These are phyloP conservation scores for Heritiera littoralis DNA, from an alignment of 345 rosid genomes.

Conservation along the genomic window DNA sequence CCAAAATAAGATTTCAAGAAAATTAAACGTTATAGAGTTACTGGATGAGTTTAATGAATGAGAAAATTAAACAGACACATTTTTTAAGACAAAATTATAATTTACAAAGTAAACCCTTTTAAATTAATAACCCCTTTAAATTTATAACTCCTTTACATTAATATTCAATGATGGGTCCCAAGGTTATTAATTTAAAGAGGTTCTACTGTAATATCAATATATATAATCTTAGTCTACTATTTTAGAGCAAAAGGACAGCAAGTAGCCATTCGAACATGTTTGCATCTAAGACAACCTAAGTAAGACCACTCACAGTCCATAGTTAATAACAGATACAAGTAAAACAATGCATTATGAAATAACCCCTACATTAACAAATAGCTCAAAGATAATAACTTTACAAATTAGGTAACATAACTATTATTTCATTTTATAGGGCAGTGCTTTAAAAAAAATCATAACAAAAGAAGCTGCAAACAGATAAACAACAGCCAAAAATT, in stretches of 20 bases:
- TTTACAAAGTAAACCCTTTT: no score
- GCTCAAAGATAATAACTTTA: not conserved
- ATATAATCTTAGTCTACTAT: not conserved
- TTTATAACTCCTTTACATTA: no score
- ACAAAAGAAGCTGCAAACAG: not conserved
- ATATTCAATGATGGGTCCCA: no score
- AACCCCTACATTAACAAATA: not conserved
- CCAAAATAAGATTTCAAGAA: no score
- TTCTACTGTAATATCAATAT: not conserved
- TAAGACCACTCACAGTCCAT: not conserved
- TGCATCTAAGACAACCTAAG: not conserved
- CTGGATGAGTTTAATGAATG: no score
- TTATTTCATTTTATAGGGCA: not conserved
- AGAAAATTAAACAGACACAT: no score
- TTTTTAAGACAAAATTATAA: no score
- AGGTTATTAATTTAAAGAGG: no score
- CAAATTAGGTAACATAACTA: not conserved
- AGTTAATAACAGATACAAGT: not conserved
- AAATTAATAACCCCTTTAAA: no score
- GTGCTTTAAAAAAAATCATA: not conserved
- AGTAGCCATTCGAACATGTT: not conserved
- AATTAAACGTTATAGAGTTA: no score
- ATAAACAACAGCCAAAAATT: not conserved
- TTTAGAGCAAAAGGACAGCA: not conserved
- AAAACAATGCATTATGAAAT: slow-evolving; percentile 8